Evolutionary conservation across 2,329 filamentous ascomycete species (phyloP), one percentile per base, ranked within the genome.

Genomic region (Dryadomyces sulphureus): DNA sequence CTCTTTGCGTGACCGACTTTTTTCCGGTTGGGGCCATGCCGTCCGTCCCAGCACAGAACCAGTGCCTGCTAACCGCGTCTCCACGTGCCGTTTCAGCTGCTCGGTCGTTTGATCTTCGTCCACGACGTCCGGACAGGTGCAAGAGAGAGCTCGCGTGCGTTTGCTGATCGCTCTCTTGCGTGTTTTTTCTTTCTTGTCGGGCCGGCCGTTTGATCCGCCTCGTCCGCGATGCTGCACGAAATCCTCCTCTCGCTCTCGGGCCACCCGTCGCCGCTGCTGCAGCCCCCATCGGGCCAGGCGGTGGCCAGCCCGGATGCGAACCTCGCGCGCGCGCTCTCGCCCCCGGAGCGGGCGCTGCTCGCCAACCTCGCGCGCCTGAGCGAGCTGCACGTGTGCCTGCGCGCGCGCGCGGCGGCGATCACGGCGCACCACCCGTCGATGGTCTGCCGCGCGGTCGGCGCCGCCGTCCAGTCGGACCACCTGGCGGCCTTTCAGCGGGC

Each of bases 231-330:
- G 92, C 84, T 98, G 63, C 92, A 96, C 76, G 92, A 98, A 72
- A 87, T 98, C 68, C 79, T 96, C 64, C 81, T 98, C 64, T 90
- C 89, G 62, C 80, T 96, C 64, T 93, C 89, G 57, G 90, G 92
- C 54, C 86, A 96, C 66, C 83, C 85, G 53, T 95, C 90, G 53
- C 83, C 88, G 54, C 77, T 96, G 59, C 84, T 95, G 67, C 27
- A 32, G 11, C 27, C 27, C n/a, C n/a, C n/a, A 4, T 9, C 27
- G 27, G 27, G 9, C 16, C 27, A 32, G 27, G 27, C 27, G 4
- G 9, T 32, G 27, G 27, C 27, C 9, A 32, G 27, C 16, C 27
- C 27, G 27, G 27, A 32, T 14, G 9, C 5, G 11, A 32, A 32
- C 27, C 27, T 4, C 27, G 4, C 27, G 27, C 11, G 7, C 16